Base-by-base conservation (phyloP, 2,329 filamentous ascomycete species). In the Magnaporthiopsis incrustans region DNA sequence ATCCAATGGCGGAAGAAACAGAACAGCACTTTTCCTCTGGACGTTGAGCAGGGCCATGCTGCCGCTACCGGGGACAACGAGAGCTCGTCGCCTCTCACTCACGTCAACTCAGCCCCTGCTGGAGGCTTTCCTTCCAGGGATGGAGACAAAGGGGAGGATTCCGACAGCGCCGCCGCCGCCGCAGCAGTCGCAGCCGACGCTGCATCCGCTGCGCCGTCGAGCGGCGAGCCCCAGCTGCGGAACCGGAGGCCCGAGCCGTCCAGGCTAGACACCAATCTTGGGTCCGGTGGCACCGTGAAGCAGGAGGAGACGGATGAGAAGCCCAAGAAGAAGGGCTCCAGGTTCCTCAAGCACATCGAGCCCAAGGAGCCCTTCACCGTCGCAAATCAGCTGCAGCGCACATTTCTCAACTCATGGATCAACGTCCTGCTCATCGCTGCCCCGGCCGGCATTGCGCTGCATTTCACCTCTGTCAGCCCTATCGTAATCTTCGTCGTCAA, bases 401-500 rank as follows among this genome's bases (percentile, higher is more conserved):
- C 91, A 0, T 70, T 96, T 4, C 84, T 96, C 68, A 88, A 85
- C 70, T 95, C 91, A 0, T 96, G 90, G 86, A 89, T 97, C 77
- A 97, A 97, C 72, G 72, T 96, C 30, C 78, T 97, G 32, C 79
- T 97, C 27, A 63, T 97, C 22, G 86, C 88, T 27, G 92, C 90
- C 0, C 93, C 93, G 0, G 84, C 87, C 44, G 93, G 93, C 65
- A 91, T 97, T 70, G 89, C 84, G 2, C 74, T 70, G 63, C 85
- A 90, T 70, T 92, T 86, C 25, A 68, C 71, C 5, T 70, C 73
- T 14, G 77, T 89, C 62, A 80, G 83, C 71, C 79, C 82, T 3
- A 81, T 89, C 65, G 83, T 82, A 38, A 80, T 95, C 60, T 97
- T 97, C 71, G 85, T 93, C 64, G 84, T 97, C 76, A 97, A 97